Evolutionary conservation across 352 stramenopile species (phyloP), one percentile per base, ranked within the genome.

Genomic region (Blastocystis sp.): DNA sequence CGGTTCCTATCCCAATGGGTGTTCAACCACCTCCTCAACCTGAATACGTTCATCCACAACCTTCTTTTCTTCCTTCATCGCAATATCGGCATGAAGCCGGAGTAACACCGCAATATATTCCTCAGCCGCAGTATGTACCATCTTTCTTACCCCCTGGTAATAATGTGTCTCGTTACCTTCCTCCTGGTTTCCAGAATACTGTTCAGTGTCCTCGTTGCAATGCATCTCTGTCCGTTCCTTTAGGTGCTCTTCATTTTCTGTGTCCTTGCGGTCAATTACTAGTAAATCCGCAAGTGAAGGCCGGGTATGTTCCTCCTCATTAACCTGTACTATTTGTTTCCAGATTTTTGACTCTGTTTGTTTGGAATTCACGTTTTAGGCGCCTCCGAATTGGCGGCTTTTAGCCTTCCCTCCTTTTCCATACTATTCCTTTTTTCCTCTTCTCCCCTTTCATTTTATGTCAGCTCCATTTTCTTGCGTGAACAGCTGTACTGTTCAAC

Each of bases 181-280:
- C 61, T n/a, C 61, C 61, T n/a, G 29, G 24, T 32, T 24, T 11
- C 29, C 16, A 39, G 21, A 12, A 73, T 12, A 32, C 19, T 3
- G 29, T 39, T 39, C 11, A 12, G 27, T 73, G 61, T 35, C 61
- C 61, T 3, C 29, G 29, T 39, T 73, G 61, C 61, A 73, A 39
- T 49, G 42, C 61, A 16, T 1, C 21, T n/a, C 61, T 73, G 5
- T 51, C 43, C 24, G 61, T 42, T 19, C 61, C 61, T n/a, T 4
- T 39, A 21, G 61, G 61, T 24, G 61, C 61, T 24, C 19, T 39
- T 9, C 21, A 39, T 7, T 73, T 73, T 24, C 61, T 39, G 39
- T 73, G 61, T 39, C 61, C 61, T 12, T 73, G 61, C 19, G 61
- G 61, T 39, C 61, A 73, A 39, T 9, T 73, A 39, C 57, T 65